Evolutionary conservation across 176 grass and related monocot genomes (phyloP).

Genomic region (Aegilops bicornis): DNA sequence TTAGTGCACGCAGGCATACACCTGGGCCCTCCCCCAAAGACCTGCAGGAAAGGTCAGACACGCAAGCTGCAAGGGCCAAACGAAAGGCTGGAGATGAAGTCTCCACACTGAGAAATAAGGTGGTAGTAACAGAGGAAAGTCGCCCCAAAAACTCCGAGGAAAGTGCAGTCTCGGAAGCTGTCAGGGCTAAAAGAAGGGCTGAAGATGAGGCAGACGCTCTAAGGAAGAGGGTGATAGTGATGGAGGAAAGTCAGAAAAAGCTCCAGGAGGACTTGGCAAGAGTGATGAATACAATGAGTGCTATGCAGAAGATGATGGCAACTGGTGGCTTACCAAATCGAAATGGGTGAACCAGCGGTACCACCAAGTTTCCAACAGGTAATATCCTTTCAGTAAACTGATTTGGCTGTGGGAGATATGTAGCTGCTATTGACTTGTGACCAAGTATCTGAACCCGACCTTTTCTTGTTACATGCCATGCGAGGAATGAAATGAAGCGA

Average conservation of each 20-base stretch:
- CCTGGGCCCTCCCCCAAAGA: background rate
- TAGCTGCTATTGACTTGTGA: background rate
- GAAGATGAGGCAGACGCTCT: constrained; percentile 37
- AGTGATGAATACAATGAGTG: constrained; percentile 24
- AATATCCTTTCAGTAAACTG: background rate
- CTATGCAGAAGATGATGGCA: constrained; percentile 24
- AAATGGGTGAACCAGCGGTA: background rate
- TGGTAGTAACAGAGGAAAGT: constrained; percentile 4
- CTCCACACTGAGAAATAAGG: background rate
- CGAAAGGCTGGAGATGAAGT: constrained; percentile 9
- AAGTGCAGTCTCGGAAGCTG: background rate
- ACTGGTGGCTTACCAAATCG: background rate
- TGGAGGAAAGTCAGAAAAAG: constrained; percentile 53
- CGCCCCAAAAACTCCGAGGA: background rate
- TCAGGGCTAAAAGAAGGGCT: constrained; percentile 42
- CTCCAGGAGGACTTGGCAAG: constrained; percentile 36
- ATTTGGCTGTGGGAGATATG: background rate
- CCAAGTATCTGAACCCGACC: background rate
- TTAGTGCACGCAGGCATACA: background rate
- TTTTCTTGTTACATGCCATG: constrained; percentile 11
- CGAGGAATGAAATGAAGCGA: background rate
- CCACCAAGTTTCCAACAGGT: constrained; percentile 28
- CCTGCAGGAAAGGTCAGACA: background rate
- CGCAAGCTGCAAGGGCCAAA: background rate
- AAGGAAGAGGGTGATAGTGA: constrained; percentile 48